Evolutionary conservation across 805 yeast genomes (phyloP).

Genomic region (Ogataea angusta): DNA sequence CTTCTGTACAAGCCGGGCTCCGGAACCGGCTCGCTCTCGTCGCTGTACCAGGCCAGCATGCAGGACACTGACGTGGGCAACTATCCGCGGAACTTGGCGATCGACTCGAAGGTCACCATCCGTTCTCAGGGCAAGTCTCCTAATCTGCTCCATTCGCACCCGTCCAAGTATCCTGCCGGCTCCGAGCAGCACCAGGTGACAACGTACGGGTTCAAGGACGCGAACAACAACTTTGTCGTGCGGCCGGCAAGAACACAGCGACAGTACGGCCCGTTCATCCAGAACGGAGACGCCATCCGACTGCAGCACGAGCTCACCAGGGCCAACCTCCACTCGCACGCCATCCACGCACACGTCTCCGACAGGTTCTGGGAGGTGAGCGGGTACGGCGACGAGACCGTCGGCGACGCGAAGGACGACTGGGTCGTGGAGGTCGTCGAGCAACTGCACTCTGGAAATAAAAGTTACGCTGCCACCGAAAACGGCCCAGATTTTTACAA

Average conservation of each 20-base stretch:
- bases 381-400: conserved; percentile 61
- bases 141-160: conserved; percentile 83
- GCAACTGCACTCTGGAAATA: conserved; percentile 38
- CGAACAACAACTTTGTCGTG: conserved; percentile 71
- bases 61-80: conserved; percentile 57
- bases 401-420: conserved; percentile 73
- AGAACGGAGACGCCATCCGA: conserved; percentile 61
- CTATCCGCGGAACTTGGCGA: conserved; percentile 65
- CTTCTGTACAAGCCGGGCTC: conserved; percentile 80
- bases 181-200: conserved; percentile 94
- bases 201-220: conserved; percentile 89
- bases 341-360: conserved; percentile 59
- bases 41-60: conserved; percentile 77
- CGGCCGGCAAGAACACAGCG: conserved; percentile 35
- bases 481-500: conserved; percentile 40
- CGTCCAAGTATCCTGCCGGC: conserved; percentile 82
- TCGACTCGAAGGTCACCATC: conserved; percentile 56
- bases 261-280: conserved; percentile 31
- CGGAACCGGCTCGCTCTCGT: conserved; percentile 66
- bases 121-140: conserved; percentile 71
- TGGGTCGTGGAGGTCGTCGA: conserved; percentile 72
- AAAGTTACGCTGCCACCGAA: conserved; percentile 26
- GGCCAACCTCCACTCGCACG: conserved; percentile 71
- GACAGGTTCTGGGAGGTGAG: conserved; percentile 55
- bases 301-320: conserved; percentile 59